Evolutionary conservation across 345 rosid genomes (phyloP).

Genomic region (Odontarrhena argentea): DNA sequence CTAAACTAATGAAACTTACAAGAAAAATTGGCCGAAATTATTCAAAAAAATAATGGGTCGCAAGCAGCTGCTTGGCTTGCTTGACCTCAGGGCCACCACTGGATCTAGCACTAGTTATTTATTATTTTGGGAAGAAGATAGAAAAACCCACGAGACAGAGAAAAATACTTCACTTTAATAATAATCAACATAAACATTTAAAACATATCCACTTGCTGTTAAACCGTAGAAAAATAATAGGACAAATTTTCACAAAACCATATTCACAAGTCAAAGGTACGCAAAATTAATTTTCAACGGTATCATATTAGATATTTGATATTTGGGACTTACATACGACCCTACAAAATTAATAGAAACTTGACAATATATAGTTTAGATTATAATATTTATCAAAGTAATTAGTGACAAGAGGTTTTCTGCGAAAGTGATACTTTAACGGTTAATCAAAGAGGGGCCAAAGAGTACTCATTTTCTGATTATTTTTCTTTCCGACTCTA

Average conservation of each 20-base stretch:
- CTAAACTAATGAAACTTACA: too few relatives aligned
- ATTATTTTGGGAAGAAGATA: background rate
- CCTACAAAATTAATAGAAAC: background rate
- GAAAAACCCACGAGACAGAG: background rate
- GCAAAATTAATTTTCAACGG: constrained; percentile 3
- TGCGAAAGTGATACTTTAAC: constrained; percentile 38
- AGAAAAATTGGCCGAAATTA: too few relatives aligned
- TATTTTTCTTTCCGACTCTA: background rate
- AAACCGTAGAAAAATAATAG: constrained; percentile 13
- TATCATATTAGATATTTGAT: background rate
- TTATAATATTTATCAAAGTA: constrained; percentile 1
- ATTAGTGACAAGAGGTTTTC: background rate
- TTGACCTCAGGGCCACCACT: too few relatives aligned
- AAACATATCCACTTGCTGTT: constrained; percentile 14
- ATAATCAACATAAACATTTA: background rate
- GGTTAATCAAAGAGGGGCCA: constrained; percentile 21
- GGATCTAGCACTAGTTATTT: background rate
- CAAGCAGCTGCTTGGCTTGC: too few relatives aligned
- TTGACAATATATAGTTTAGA: background rate
- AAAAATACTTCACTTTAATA: constrained; percentile 15
- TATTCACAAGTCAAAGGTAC: constrained; percentile 10
- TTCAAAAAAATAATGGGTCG: too few relatives aligned
- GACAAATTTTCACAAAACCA: constrained; percentile 14
- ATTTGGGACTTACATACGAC: background rate
- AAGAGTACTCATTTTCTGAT: constrained; percentile 4